Evolutionary conservation across 148 eudicot species (phyloP).

Genomic region (Vaccinium darrowii): DNA sequence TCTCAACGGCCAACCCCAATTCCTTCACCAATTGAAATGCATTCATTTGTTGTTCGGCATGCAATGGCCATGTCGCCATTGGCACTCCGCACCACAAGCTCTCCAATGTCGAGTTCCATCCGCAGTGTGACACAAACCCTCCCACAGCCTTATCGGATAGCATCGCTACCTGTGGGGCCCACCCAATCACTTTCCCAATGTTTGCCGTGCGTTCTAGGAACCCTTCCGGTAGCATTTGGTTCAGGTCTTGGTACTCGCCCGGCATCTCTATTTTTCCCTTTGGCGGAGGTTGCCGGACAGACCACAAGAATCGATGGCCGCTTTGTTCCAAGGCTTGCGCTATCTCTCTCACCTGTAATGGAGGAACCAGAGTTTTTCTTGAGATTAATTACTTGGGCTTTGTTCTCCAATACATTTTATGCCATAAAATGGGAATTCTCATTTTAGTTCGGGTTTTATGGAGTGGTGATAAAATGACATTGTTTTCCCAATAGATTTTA

Average conservation of each 20-base stretch:
- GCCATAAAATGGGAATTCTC: no score
- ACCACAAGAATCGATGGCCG: conserved; percentile 39
- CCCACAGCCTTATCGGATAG: conserved; percentile 22
- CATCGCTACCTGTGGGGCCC: conserved; percentile 36
- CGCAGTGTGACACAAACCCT: conserved; percentile 38
- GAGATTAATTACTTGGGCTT: not conserved
- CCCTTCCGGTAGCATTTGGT: conserved; percentile 32
- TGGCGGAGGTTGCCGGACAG: conserved; percentile 11
- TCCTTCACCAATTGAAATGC: conserved; percentile 30
- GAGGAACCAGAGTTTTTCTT: not conserved
- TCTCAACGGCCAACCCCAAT: conserved; percentile 28
- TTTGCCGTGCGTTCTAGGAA: conserved; percentile 28
- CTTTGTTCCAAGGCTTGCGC: conserved; percentile 34
- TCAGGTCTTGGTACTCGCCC: not conserved
- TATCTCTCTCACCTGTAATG: conserved; percentile 21
- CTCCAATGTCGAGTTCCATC: conserved; percentile 42
- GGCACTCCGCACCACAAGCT: conserved; percentile 38
- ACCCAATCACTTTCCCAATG: conserved; percentile 34
- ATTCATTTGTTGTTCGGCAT: conserved; percentile 33
- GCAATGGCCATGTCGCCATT: conserved; percentile 30
- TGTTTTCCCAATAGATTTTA: no score
- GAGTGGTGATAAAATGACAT: no score
- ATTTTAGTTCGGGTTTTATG: no score
- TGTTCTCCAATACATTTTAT: no score
- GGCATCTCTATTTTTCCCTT: conserved; percentile 10